phyloP scores from a whole-genome alignment of 768 basidiomycete species.

The Strobilomyces confusus region DNA sequence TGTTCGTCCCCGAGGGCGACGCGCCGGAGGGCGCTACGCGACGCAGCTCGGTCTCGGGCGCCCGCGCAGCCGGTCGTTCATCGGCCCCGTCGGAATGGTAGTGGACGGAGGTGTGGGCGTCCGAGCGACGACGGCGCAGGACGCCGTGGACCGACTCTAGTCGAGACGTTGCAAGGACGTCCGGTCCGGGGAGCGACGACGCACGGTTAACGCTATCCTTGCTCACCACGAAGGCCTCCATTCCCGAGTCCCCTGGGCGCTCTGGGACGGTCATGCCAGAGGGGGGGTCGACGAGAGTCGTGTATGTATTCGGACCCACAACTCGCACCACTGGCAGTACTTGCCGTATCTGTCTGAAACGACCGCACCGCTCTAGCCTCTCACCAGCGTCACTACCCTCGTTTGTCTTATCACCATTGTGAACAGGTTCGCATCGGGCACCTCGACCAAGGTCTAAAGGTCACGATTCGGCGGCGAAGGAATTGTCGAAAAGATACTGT shows the following conservation, averaged over 20 bases:
- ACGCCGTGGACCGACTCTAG: slow-evolving; percentile 50
- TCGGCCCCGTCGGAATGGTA: slow-evolving; percentile 63
- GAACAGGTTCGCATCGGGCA: no score
- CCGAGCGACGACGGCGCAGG: slow-evolving; percentile 41
- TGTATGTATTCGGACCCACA: slow-evolving; percentile 6
- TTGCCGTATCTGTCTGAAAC: background rate
- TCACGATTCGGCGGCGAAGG: no score
- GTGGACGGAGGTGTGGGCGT: slow-evolving; percentile 63
- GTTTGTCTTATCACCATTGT: no score
- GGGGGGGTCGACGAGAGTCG: background rate
- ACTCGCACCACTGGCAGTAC: no score
- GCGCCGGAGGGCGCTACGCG: slow-evolving; percentile 24
- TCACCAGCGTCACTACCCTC: background rate
- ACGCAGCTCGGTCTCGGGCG: slow-evolving; percentile 41
- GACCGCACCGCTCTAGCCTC: no score
- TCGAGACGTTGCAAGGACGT: no score
- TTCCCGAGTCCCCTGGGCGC: slow-evolving; percentile 2
- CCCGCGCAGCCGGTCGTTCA: slow-evolving; percentile 75
- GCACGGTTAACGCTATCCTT: slow-evolving; percentile 36
- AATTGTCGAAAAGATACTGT: no score
- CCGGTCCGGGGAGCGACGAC: no score
- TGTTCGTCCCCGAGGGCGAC: slow-evolving; percentile 20
- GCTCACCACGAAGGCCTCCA: slow-evolving; percentile 24
- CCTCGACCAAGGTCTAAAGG: no score
- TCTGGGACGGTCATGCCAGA: slow-evolving; percentile 22